Conservation (phyloP, 2,329 filamentous ascomycete species). For the Penicillium sp. region DNA sequence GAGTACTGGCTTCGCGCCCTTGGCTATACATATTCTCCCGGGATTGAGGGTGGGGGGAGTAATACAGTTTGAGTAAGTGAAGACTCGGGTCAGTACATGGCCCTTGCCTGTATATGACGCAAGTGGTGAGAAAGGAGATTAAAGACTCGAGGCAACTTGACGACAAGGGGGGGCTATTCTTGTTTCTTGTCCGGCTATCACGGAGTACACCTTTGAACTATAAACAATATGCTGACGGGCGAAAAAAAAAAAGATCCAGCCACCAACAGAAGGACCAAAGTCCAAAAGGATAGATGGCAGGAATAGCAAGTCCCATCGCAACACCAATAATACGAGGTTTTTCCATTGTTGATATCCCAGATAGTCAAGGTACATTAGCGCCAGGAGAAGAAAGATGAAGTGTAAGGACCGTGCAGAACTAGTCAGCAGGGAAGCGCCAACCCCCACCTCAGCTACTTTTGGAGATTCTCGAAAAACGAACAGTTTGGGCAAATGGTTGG, state of each 20-base stretch:
- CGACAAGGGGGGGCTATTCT: not conserved
- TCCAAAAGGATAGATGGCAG: not conserved
- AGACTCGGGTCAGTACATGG: conserved; percentile 1
- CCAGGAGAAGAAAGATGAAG: conserved; percentile 12
- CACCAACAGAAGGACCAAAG: not conserved
- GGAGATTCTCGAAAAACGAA: conserved; percentile 7
- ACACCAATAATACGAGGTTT: not conserved
- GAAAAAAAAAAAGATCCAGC: not conserved
- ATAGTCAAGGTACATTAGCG: conserved; percentile 9
- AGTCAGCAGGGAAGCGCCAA: conserved; percentile 6
- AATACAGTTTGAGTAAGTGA: not conserved
- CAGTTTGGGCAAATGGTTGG: conserved; percentile 10
- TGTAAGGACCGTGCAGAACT: conserved; percentile 9
- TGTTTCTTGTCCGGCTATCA: not conserved
- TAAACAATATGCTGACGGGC: not conserved
- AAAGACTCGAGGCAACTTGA: conserved; percentile 3
- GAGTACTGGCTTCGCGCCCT: not conserved
- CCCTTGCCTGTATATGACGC: conserved; percentile 10
- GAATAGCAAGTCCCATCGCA: not conserved
- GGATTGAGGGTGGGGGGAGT: not conserved
- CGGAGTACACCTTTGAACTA: not conserved
- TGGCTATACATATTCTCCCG: not conserved
- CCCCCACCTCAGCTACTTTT: not conserved
- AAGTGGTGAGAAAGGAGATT: conserved; percentile 3
- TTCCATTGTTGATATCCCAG: not conserved